phyloP scores from a whole-genome alignment of 2,329 filamentous ascomycete species.

The Ilyonectria mors-panacis region DNA sequence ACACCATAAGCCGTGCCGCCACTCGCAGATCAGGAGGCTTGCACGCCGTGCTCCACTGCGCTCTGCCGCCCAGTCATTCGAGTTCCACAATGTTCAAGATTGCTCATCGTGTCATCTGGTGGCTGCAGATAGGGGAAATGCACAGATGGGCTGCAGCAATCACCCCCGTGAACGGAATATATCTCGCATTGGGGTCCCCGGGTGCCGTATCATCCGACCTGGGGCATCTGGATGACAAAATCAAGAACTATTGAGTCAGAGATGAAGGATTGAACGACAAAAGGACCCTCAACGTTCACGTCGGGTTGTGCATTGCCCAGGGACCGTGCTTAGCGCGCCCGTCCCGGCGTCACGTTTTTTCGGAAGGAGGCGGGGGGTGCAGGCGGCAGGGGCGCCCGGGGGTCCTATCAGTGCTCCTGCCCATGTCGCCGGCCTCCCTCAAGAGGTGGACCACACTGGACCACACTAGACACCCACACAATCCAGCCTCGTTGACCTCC shows the following conservation, averaged over 20 bases:
- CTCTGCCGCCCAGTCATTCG: not conserved
- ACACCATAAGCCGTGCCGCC: not conserved
- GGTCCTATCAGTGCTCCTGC: not conserved
- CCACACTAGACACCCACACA: not conserved
- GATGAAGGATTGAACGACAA: not conserved
- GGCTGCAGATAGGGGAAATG: not conserved
- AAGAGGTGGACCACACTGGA: too few relatives aligned
- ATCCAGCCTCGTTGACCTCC: not conserved
- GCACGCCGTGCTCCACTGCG: not conserved
- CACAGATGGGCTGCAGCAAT: not conserved
- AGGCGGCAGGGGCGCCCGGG: constrained; percentile 9
- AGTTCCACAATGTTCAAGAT: not conserved
- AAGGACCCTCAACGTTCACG: not conserved
- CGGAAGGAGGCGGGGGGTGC: constrained; percentile 22
- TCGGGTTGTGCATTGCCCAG: not conserved
- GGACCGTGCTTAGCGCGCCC: constrained; percentile 17
- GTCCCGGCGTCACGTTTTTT: constrained; percentile 3
- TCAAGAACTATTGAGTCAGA: not conserved
- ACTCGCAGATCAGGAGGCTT: not conserved
- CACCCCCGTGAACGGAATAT: not conserved
- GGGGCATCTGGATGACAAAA: not conserved
- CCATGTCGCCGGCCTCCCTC: not conserved
- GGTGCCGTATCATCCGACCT: constrained; percentile 5
- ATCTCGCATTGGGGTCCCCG: constrained; percentile 1
- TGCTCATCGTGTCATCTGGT: constrained; percentile 5